A percentile compares a stretch with the other conserved stretches of the same genome.
phyloP scores from a whole-genome alignment of 225 moss, liverwort and hornwort species.

The Sphagnum contortum region DNA sequence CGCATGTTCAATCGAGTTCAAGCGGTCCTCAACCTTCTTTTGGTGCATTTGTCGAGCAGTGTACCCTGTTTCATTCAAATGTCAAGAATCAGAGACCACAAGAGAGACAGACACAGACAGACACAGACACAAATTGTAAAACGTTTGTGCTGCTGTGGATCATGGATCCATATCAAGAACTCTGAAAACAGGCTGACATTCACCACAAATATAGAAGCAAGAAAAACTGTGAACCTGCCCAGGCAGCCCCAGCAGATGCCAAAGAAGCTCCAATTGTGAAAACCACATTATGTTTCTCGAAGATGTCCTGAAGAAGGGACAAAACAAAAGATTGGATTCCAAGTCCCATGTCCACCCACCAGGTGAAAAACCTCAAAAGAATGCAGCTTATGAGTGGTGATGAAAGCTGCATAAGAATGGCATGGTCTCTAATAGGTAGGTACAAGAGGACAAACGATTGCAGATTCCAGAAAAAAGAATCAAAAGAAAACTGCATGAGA shows the following conservation, averaged over 20 bases:
- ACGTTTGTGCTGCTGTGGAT: too few species aligned
- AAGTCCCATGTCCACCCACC: background rate
- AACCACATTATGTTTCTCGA: slow-evolving; percentile 47
- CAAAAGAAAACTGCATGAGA: background rate
- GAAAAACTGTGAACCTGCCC: slow-evolving; percentile 26
- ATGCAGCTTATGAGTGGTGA: background rate
- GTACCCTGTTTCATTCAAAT: slow-evolving; percentile 30
- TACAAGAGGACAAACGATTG: too few species aligned
- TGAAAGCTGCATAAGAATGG: too few species aligned
- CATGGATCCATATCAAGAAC: too few species aligned
- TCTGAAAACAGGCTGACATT: too few species aligned
- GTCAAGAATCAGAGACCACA: background rate
- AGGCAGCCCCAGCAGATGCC: slow-evolving; percentile 47
- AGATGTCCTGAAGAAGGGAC: slow-evolving; percentile 24
- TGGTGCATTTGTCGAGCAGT: slow-evolving; percentile 77
- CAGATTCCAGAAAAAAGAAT: background rate
- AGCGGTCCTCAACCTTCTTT: slow-evolving; percentile 72
- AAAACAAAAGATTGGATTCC: slow-evolving; percentile 1
- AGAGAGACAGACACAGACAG: too few species aligned
- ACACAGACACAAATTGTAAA: too few species aligned
- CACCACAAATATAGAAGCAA: background rate
- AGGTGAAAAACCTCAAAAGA: background rate
- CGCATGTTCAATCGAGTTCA: slow-evolving; percentile 68
- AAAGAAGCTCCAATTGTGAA: slow-evolving; percentile 43
- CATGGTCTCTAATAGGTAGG: too few species aligned